Base-by-base conservation (phyloP, 2,329 filamentous ascomycete genomes). In the Coniochaeta pulveracea region DNA sequence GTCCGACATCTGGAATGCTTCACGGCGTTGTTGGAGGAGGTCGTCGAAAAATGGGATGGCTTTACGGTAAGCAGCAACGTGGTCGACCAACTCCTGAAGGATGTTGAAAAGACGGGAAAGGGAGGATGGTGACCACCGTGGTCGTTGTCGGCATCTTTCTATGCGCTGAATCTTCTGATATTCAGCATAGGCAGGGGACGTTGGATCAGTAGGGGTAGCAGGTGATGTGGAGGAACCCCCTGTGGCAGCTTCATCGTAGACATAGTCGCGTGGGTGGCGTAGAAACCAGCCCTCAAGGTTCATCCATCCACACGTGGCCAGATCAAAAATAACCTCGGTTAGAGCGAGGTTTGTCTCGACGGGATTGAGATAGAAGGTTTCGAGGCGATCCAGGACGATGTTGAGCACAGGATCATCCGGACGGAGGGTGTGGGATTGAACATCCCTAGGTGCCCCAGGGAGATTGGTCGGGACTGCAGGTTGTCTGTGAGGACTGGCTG, bases 241-340 rank as follows among this genome's bases (percentile, higher is more conserved):
- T 33, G 43, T 37, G 36, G 51, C 47, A 9, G 49, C 48, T 19
- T 60, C 52, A 19, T 63, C 56, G 37, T 72, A 82, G 5, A 61
- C 58, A 47, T 77, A 82, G 38, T 63, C 66, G n/a, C 60, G 64
- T 4, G 83, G 81, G 34, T 80, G 75, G 11, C 85, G 77, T 5
- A 89, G 63, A 19, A 96, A 62, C 89, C 91, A 98, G n/a, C 83
- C 82, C 48, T 95, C 85, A 10, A 95, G 67, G 14, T 78, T 76
- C 49, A 94, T 80, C 41, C 84, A 82, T 5, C 85, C 82, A 45
- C 91, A 96, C 1, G 83, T 76, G 9, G 83, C 83, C 25, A 98
- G 64, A 43, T 85, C 81, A 18, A 93, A 72, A 26, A 96, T 65
- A 1, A 82, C 72, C 47, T 93, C 84, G 0, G 89, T 96, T 2